Conservation (phyloP, 2,329 filamentous ascomycete species). For the Colletotrichum lentis region DNA sequence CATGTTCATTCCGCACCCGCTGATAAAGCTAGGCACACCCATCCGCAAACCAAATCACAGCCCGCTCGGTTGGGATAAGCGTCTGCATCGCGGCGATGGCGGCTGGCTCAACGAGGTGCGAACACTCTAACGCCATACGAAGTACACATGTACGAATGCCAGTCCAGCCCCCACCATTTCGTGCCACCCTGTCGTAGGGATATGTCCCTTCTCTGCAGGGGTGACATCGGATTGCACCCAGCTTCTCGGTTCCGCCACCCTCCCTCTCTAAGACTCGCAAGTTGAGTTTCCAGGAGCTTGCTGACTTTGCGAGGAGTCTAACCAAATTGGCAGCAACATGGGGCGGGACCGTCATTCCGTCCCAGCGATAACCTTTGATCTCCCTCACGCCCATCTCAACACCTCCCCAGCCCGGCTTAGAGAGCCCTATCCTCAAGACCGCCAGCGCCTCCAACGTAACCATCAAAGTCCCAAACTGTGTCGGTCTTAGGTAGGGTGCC, state of each 20-base stretch:
- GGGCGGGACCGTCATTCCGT: neutral
- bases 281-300: neutral
- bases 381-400: too few species aligned
- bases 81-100: neutral
- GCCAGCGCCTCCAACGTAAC: neutral
- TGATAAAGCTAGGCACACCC: neutral
- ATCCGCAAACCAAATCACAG: neutral
- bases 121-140: neutral
- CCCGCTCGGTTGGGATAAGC: neutral
- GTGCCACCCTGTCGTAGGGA: neutral
- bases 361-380: neutral
- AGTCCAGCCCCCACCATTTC: neutral
- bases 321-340: constrained; percentile 7
- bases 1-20: neutral
- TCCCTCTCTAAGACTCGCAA: constrained; percentile 7
- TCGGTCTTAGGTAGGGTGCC: neutral
- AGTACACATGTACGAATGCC: neutral
- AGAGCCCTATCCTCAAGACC: neutral
- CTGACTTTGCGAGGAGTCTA: constrained; percentile 10
- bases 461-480: neutral
- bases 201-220: constrained; percentile 17
- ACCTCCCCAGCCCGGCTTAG: too few species aligned
- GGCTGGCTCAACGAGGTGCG: neutral
- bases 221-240: constrained; percentile 29
- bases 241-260: constrained; percentile 23